Evolutionary conservation across 257 asterid species (phyloP).

Genomic region (Ehretia macrophylla): DNA sequence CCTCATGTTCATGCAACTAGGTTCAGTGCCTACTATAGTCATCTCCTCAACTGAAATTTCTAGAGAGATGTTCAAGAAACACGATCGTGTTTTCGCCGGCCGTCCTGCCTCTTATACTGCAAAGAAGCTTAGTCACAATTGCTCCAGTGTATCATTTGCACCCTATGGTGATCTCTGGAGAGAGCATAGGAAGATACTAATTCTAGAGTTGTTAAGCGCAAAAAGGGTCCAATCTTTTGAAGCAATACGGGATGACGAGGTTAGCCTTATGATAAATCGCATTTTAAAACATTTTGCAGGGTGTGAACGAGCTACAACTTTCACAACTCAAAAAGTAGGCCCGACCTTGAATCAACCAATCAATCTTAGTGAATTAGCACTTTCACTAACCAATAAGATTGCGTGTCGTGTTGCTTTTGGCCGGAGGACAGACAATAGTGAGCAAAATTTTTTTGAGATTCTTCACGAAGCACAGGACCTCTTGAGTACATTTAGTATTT

Average conservation of each 20-base stretch:
- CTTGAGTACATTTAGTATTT: slow-evolving; percentile 19
- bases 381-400: slow-evolving; percentile 26
- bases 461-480: slow-evolving; percentile 20
- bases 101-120: neutral
- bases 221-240: slow-evolving; percentile 2
- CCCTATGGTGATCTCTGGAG: slow-evolving; percentile 9
- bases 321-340: too few species aligned
- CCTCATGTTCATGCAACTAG: slow-evolving; percentile 6
- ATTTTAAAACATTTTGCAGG: too few species aligned
- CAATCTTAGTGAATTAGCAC: slow-evolving; percentile 23
- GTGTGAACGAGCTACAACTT: neutral
- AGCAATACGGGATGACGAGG: neutral
- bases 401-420: slow-evolving; percentile 47
- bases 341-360: neutral
- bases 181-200: slow-evolving; percentile 5
- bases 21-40: neutral
- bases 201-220: slow-evolving; percentile 3
- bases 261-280: neutral
- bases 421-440: neutral
- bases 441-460: slow-evolving; percentile 14
- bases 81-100: neutral
- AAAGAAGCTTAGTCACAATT: neutral
- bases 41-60: slow-evolving; percentile 5
- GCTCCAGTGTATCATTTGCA: neutral
- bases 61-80: neutral